Percentiles rank a stretch among this genome's conserved stretches.
These are phyloP conservation scores for Chlorella sp. DNA, from an alignment of 139 green algal genomes.

Conservation along the genomic window DNA sequence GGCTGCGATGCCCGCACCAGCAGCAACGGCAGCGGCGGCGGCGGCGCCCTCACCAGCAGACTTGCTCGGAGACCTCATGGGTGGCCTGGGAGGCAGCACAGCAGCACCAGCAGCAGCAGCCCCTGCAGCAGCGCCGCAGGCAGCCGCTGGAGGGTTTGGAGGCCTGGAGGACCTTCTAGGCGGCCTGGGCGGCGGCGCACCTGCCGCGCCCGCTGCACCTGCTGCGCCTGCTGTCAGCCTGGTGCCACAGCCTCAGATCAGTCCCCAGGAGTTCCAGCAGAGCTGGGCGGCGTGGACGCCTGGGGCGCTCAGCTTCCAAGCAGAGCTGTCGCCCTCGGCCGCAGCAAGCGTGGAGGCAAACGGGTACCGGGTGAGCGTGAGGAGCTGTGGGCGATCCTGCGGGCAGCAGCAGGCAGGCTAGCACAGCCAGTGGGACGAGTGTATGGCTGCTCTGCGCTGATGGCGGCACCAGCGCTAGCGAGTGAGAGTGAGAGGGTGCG, in stretches of 20 bases:
- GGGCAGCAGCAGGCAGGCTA: too few species aligned
- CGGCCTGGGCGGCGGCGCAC: background rate
- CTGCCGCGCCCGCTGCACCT: background rate
- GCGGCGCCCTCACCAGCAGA: background rate
- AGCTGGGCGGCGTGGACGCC: constrained; percentile 21
- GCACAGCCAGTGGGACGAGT: too few species aligned
- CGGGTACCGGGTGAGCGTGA: constrained; percentile 15
- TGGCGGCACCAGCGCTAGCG: too few species aligned
- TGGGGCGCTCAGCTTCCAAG: background rate
- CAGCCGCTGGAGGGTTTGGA: background rate
- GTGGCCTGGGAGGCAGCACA: background rate
- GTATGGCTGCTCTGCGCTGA: too few species aligned
- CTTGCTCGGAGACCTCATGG: constrained; percentile 28
- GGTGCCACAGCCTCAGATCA: constrained; percentile 11
- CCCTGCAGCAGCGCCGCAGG: background rate
- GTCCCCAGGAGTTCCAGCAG: constrained; percentile 29
- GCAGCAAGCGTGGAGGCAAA: constrained; percentile 20
- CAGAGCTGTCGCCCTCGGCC: background rate
- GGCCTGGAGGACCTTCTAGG: constrained; percentile 27
- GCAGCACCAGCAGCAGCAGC: background rate
- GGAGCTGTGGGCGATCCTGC: too few species aligned
- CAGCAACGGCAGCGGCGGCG: background rate
- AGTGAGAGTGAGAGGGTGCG: too few species aligned
- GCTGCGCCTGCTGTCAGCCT: background rate
- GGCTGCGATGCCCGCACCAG: too few species aligned